Conservation (phyloP, 2,329 filamentous ascomycete species). For the Chrysoporthe puriensis region DNA sequence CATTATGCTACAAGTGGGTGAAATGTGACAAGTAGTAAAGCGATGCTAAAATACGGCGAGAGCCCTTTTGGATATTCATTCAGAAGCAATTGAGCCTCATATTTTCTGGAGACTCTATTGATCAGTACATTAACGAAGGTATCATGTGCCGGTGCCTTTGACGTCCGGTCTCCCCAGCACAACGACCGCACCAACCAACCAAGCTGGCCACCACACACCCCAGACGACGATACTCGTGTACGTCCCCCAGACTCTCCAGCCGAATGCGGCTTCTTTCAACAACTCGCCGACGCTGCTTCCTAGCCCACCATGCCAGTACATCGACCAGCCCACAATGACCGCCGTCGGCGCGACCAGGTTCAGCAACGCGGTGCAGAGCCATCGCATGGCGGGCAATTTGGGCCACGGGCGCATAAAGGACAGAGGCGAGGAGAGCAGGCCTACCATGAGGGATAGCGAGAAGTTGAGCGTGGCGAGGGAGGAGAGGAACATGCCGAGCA, state of each 20-base stretch:
- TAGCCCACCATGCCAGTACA: slow-evolving; percentile 33
- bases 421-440: slow-evolving; percentile 76
- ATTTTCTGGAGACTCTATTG: not conserved
- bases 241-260: slow-evolving; percentile 87
- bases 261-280: slow-evolving; percentile 76
- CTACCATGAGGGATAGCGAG: slow-evolving; percentile 83
- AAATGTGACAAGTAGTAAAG: too few relatives aligned
- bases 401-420: slow-evolving; percentile 68
- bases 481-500: slow-evolving; percentile 89
- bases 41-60: too few relatives aligned
- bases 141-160: slow-evolving; percentile 19
- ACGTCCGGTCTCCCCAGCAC: slow-evolving; percentile 48
- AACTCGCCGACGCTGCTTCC: slow-evolving; percentile 56
- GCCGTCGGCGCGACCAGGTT: slow-evolving; percentile 66
- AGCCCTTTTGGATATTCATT: too few relatives aligned
- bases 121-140: not conserved
- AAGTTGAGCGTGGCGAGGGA: slow-evolving; percentile 96
- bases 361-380: slow-evolving; percentile 55
- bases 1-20: too few relatives aligned
- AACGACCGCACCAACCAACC: slow-evolving; percentile 68
- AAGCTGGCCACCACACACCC: slow-evolving; percentile 95
- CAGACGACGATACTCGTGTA: slow-evolving; percentile 90
- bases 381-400: slow-evolving; percentile 42
- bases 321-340: slow-evolving; percentile 53
- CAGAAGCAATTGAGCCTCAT: not conserved